Base-by-base conservation (phyloP, 768 basidiomycete genomes). In the Cyathus striatus region DNA sequence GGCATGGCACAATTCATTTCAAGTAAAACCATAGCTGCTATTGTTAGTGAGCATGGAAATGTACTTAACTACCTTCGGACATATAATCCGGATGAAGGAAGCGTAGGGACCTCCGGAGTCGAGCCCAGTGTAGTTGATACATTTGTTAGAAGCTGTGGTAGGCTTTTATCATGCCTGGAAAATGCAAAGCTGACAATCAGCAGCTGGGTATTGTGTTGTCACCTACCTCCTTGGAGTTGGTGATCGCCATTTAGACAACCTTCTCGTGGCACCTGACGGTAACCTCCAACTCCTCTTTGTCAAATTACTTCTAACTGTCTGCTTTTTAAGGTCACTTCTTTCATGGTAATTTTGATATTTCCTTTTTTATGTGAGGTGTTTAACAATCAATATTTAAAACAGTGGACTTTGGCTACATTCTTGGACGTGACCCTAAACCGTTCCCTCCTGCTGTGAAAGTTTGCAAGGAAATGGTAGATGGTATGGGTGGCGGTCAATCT, bases 391-490 rank as follows among this genome's bases (percentile, higher is more conserved):
- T n/a, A n/a, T n/a, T n/a, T n/a, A n/a, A n/a, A n/a, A 0, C 57
- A 95, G 96, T 98, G 48, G 96, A 98, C 59, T 99, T 98, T 56
- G 95, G 96, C 2, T 99, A 97, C 63, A 98, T 98, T 53, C 76
- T 98, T 12, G 96, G 96, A 2, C 84, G 93, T 2, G 96, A 98
- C 58, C 96, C 96, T 0, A 98, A 99, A 56, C 91, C 93, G 0
- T 95, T 94, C 58, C 94, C 96, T 2, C 96, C 96, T 5, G 90
- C 93, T 10, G 94, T 98, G 51, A 99, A 99, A 61, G 89, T 99
- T 30, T 97, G 94, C 65, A 94, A 95, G 57, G 96, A 98, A 59
- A 99, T 98, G 96, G 91, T 98, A 0, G 96, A 99, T 59, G 95
- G 90, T 9, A 95, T 99, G 93, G 96, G 96, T n/a, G 95, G 96